Percentiles rank a stretch among this genome's conserved stretches.
These are phyloP conservation scores for Arabidopsis arenosa DNA, from an alignment of 345 rosid genomes.

Conservation along the genomic window DNA sequence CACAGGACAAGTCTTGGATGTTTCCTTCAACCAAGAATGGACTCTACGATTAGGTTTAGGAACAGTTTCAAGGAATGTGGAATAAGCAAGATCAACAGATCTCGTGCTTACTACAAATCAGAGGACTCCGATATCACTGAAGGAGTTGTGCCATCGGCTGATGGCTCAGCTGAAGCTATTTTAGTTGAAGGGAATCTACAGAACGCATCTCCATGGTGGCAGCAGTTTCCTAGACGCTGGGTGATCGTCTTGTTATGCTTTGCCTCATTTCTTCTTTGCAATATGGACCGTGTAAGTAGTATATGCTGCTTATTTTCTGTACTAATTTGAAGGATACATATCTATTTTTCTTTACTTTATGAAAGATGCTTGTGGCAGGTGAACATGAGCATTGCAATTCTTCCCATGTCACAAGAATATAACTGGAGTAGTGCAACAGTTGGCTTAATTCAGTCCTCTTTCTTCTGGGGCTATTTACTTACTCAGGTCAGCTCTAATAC, in stretches of 20 bases:
- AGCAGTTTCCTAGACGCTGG: conserved; percentile 86
- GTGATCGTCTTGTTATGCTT: conserved; percentile 88
- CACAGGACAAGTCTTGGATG: conserved; percentile 44
- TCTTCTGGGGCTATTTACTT: conserved; percentile 98
- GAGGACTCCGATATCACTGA: conserved; percentile 74
- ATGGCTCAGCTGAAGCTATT: conserved; percentile 62
- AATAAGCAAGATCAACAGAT: conserved; percentile 43
- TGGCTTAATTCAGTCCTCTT: conserved; percentile 96
- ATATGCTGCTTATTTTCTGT: neutral
- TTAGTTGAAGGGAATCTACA: conserved; percentile 54
- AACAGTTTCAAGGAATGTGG: conserved; percentile 29
- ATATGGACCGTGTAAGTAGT: conserved; percentile 96
- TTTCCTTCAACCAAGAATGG: conserved; percentile 41
- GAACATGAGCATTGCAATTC: conserved; percentile 98
- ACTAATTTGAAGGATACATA: neutral
- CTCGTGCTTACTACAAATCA: conserved; percentile 76
- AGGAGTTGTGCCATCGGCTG: conserved; percentile 51
- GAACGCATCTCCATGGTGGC: conserved; percentile 75
- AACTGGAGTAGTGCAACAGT: conserved; percentile 96
- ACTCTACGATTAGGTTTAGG: conserved; percentile 30
- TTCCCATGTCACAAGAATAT: conserved; percentile 95
- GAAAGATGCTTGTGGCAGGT: conserved; percentile 59
- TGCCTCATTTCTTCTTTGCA: conserved; percentile 80
- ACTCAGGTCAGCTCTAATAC: conserved; percentile 70
- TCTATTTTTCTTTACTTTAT: conserved; percentile 14